phyloP scores from a whole-genome alignment of 2,329 filamentous ascomycete species.

The Pyrenophora teres region DNA sequence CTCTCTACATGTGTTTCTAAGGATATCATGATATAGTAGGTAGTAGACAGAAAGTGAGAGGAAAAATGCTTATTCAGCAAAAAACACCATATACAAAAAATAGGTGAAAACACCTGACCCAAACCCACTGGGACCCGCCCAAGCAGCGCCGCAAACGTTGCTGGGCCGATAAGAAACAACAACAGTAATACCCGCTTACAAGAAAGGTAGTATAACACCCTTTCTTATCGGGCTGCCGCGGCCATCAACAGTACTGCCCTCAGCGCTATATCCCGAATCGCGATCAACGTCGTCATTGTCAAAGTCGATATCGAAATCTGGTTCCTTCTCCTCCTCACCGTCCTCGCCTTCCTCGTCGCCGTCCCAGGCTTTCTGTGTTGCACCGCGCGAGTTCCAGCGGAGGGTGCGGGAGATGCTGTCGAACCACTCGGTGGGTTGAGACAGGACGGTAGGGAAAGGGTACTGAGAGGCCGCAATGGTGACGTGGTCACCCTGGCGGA shows the following conservation, averaged over 20 bases:
- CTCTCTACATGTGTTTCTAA: background rate
- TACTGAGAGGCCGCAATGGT: conserved; percentile 96
- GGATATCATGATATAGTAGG: background rate
- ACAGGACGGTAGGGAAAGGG: conserved; percentile 94
- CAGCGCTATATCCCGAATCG: conserved; percentile 49
- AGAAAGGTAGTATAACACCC: conserved; percentile 41
- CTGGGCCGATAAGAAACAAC: background rate
- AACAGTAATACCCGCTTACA: conserved; percentile 6
- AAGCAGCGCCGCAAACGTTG: conserved; percentile 4
- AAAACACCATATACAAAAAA: conserved; percentile 4
- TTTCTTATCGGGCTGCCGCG: conserved; percentile 43
- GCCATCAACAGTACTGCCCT: conserved; percentile 43
- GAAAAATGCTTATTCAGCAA: background rate
- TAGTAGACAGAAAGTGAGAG: background rate
- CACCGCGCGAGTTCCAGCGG: conserved; percentile 92
- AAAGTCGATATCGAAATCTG: conserved; percentile 93
- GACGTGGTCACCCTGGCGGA: conserved; percentile 91
- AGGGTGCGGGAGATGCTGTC: conserved; percentile 90
- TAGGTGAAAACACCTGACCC: background rate
- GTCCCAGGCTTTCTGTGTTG: conserved; percentile 85
- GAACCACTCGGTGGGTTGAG: conserved; percentile 92
- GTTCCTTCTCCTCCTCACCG: conserved; percentile 49
- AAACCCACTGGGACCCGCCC: conserved; percentile 4
- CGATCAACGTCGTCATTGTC: conserved; percentile 67
- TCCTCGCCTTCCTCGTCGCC: conserved; percentile 53